These are phyloP conservation scores for Niebla homalea DNA, from an alignment of 495 filamentous ascomycete species.

Conservation along the genomic window DNA sequence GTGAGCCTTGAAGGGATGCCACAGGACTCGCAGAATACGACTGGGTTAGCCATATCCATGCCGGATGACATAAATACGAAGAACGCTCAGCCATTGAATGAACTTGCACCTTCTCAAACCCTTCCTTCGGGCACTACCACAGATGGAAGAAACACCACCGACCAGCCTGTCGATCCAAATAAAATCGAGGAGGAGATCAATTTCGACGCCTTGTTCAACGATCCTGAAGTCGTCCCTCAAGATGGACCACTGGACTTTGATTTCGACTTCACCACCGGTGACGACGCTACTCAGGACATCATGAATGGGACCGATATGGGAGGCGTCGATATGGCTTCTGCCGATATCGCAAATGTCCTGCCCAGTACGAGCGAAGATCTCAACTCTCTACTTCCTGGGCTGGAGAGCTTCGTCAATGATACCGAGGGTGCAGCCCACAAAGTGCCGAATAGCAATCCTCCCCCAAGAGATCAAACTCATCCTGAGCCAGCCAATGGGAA, in stretches of 20 bases:
- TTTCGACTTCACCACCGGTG: slow-evolving; percentile 33
- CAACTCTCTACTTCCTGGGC: slow-evolving; percentile 19
- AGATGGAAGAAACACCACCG: slow-evolving; percentile 18
- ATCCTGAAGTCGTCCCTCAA: slow-evolving; percentile 17
- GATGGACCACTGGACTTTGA: slow-evolving; percentile 33
- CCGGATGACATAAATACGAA: background rate
- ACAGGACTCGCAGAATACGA: slow-evolving; percentile 7
- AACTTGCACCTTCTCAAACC: background rate
- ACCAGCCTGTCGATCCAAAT: slow-evolving; percentile 24
- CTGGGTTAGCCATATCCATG: slow-evolving; percentile 6
- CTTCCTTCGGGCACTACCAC: background rate
- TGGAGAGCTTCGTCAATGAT: slow-evolving; percentile 20
- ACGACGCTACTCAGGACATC: slow-evolving; percentile 32
- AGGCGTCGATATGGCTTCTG: slow-evolving; percentile 10
- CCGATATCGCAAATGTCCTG: slow-evolving; percentile 12
- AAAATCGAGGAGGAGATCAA: slow-evolving; percentile 14
- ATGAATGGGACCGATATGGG: slow-evolving; percentile 25
- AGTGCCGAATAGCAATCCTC: too few species aligned
- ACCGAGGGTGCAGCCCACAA: background rate
- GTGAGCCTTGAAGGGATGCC: slow-evolving; percentile 6
- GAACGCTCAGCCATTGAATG: background rate
- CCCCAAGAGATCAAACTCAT: too few species aligned
- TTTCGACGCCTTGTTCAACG: slow-evolving; percentile 19
- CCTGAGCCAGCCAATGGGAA: too few species aligned
- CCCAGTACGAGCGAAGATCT: slow-evolving; percentile 17